Percentiles rank a stretch among this genome's conserved stretches.
These are phyloP conservation scores for Cornus kousa DNA, from an alignment of 148 eudicot genomes.

Conservation along the genomic window DNA sequence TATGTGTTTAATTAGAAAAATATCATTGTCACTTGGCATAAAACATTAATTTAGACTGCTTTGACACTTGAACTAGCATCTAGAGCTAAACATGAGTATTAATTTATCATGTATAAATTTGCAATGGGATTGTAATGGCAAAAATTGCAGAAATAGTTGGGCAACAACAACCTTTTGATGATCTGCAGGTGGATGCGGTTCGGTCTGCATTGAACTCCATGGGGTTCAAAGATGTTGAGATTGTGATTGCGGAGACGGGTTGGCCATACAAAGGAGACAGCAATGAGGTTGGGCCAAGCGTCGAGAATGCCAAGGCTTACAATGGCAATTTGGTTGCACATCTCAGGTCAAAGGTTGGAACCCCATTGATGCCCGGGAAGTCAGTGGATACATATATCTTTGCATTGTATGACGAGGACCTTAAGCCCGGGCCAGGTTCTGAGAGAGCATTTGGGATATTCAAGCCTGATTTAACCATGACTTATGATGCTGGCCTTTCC, in stretches of 20 bases:
- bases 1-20: too few relatives aligned
- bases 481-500: constrained; percentile 46
- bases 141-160: too few relatives aligned
- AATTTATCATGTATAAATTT: too few relatives aligned
- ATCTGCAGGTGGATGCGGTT: constrained; percentile 50
- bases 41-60: too few relatives aligned
- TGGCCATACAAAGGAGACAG: constrained; percentile 62
- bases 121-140: too few relatives aligned
- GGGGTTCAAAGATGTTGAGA: constrained; percentile 51
- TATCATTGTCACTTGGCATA: too few relatives aligned
- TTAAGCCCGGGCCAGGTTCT: constrained; percentile 55
- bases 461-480: constrained; percentile 43
- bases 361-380: constrained; percentile 64
- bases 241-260: constrained; percentile 66
- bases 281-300: constrained; percentile 52
- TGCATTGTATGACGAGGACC: constrained; percentile 55
- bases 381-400: constrained; percentile 56
- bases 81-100: too few relatives aligned
- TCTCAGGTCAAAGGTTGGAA: constrained; percentile 54
- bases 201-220: constrained; percentile 49
- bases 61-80: too few relatives aligned
- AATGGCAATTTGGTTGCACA: constrained; percentile 45
- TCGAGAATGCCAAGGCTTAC: constrained; percentile 66
- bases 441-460: constrained; percentile 59
- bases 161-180: neutral